These are phyloP conservation scores for Aureobasidium sp. DNA, from an alignment of 2,329 filamentous ascomycete genomes.

Conservation along the genomic window DNA sequence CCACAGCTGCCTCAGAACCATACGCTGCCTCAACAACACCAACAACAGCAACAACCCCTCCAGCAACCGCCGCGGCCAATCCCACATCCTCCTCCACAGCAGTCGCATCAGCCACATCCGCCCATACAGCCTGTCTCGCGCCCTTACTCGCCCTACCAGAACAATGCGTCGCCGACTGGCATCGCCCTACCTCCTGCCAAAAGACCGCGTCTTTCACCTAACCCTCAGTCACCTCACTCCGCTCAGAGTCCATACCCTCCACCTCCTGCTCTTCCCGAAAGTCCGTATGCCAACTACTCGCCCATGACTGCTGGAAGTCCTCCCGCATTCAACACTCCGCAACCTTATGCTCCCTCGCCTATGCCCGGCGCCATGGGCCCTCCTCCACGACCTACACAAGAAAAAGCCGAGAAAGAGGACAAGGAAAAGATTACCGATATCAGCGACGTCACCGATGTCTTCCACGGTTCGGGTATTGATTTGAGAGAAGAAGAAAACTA, in stretches of 20 bases:
- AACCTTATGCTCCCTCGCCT: conserved; percentile 24
- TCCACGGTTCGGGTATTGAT: conserved; percentile 80
- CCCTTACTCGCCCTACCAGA: conserved; percentile 37
- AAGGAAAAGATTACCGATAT: conserved; percentile 50
- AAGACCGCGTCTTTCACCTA: conserved; percentile 61
- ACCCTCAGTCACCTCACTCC: conserved; percentile 45
- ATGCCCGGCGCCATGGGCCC: conserved; percentile 49
- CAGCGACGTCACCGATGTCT: conserved; percentile 74
- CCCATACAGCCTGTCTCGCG: conserved; percentile 15
- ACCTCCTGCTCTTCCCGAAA: conserved; percentile 10
- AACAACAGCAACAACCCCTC: background rate
- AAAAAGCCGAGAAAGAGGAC: conserved; percentile 43
- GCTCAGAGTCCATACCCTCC: conserved; percentile 15
- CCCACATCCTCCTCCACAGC: background rate
- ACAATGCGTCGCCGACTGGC: conserved; percentile 50
- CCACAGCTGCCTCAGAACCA: conserved; percentile 19
- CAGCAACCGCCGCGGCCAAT: background rate
- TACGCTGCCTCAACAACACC: background rate
- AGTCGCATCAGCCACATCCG: conserved; percentile 13
- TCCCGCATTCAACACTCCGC: conserved; percentile 48
- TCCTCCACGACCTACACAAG: conserved; percentile 46
- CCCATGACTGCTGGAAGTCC: conserved; percentile 12
- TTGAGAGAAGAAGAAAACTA: conserved; percentile 78
- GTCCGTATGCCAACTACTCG: conserved; percentile 12
- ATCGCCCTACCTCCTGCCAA: conserved; percentile 62